Base-by-base conservation (phyloP, 192 early-diverging fungal genomes). In the Obelidium mucronatum region DNA sequence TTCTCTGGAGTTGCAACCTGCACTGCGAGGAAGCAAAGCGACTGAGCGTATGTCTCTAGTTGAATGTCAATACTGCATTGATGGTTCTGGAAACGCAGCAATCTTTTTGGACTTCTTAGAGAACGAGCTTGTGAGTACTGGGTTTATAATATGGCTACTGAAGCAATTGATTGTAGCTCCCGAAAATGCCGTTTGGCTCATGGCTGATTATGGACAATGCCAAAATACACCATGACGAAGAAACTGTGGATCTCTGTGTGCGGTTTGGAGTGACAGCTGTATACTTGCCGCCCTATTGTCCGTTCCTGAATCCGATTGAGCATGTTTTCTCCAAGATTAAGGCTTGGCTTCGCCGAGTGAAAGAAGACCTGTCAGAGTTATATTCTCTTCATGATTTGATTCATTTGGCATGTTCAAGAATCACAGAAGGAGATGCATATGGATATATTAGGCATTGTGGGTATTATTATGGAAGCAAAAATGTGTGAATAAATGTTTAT, bases 171-270 rank as follows among this genome's bases (percentile, higher is more conserved):
- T n/a, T n/a, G n/a, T n/a, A 59, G 56, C 31, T 59, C 8, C 56
- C 31, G 4, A 59, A 8, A n/a, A 24, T 59, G n/a, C 56, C n/a
- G 4, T 4, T 33, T 4, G 56, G 56, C 5, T 30, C 56, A 8
- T 59, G 56, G n/a, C 11, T 59, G n/a, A 59, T 59, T 13, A 59
- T 59, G 56, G 56, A 59, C 24, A 59, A 59, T 59, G 56, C 56
- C n/a, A 59, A 59, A 59, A 30, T 24, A 5, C 56, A 59, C 31
- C 56, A 59, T 59, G 56, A 59, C n/a, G 24, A 59, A 13, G 56
- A 5, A 59, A 59, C 56, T 59, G 56, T 33, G 4, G 56, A 59
- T 4, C 56, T 59, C 31, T 59, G 56, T 59, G 56, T 24, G 11
- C 56, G 31, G 4, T 59, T 59, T 24, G 31, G 56, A 59, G 56